These are phyloP conservation scores for Phyllosticta citriasiana DNA, from an alignment of 2,329 filamentous ascomycete species.

Conservation along the genomic window DNA sequence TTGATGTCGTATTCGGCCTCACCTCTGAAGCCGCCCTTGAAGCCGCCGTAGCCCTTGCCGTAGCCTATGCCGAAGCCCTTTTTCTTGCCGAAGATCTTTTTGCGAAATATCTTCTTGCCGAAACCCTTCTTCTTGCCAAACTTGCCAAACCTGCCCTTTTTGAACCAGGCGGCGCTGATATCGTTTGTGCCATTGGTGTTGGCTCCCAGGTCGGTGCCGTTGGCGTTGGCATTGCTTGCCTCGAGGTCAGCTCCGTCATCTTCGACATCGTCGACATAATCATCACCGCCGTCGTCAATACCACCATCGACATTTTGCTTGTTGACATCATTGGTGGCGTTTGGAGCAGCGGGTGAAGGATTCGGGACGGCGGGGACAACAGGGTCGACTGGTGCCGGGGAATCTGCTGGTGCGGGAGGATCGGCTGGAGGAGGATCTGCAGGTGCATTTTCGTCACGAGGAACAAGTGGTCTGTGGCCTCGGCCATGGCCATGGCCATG, in stretches of 20 bases:
- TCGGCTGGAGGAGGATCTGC: neutral
- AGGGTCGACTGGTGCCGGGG: neutral
- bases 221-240: neutral
- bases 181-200: neutral
- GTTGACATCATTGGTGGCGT: neutral
- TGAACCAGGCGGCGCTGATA: neutral
- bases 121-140: neutral
- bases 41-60: neutral
- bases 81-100: neutral
- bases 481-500: neutral
- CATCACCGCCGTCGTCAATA: neutral
- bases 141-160: neutral
- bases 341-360: neutral
- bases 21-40: neutral
- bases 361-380: too few relatives aligned
- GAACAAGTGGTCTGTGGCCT: neutral
- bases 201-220: neutral
- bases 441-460: neutral
- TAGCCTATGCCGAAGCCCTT: neutral
- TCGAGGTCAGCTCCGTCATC: neutral
- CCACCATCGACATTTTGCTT: neutral
- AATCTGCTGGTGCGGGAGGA: neutral
- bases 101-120: neutral
- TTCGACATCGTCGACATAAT: neutral
- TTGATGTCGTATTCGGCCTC: neutral